Evolutionary conservation across 1,284 basidiomycete genomes (phyloP).

Genomic region (Neotropicomus parvogracilis): DNA sequence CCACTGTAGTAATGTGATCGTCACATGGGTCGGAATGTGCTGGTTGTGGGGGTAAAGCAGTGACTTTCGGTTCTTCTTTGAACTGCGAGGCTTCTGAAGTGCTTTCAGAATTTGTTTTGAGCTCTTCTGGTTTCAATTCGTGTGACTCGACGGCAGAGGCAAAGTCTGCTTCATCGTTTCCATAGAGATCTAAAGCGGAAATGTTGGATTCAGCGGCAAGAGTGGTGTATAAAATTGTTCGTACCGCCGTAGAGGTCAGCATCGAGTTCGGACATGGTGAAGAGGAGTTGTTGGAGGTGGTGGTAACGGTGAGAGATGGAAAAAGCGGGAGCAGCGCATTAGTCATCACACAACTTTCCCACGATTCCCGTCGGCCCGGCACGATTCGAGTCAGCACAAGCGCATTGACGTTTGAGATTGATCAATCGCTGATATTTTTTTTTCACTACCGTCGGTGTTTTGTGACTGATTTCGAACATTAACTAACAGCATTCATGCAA

Average conservation of each 20-base stretch:
- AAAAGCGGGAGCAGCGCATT: slow-evolving; percentile 24
- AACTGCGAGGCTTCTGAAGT: slow-evolving; percentile 21
- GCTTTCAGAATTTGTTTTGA: no score
- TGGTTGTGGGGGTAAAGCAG: slow-evolving; percentile 15
- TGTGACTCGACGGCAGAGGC: slow-evolving; percentile 42
- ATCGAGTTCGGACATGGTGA: slow-evolving; percentile 66
- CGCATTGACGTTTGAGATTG: no score
- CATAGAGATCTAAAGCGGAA: slow-evolving; percentile 63
- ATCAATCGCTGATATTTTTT: no score
- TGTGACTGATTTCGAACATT: background rate
- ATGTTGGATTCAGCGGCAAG: background rate
- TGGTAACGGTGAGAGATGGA: slow-evolving; percentile 35
- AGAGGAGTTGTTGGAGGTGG: slow-evolving; percentile 43
- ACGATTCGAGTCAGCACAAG: slow-evolving; percentile 6
- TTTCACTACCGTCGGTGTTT: background rate
- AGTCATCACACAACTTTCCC: slow-evolving; percentile 29
- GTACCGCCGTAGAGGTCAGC: slow-evolving; percentile 80
- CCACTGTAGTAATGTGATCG: slow-evolving; percentile 17
- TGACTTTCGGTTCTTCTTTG: slow-evolving; percentile 20
- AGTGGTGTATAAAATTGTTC: slow-evolving; percentile 12
- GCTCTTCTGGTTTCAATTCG: slow-evolving; percentile 28
- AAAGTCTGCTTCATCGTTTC: slow-evolving; percentile 67
- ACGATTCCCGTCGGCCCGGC: slow-evolving; percentile 25
- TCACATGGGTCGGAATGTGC: slow-evolving; percentile 19
- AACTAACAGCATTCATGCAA: slow-evolving; percentile 15